Evolutionary conservation across 2,329 filamentous ascomycete species (phyloP), one percentile per base, ranked within the genome.

Genomic region (Trichoderma aggressivum): DNA sequence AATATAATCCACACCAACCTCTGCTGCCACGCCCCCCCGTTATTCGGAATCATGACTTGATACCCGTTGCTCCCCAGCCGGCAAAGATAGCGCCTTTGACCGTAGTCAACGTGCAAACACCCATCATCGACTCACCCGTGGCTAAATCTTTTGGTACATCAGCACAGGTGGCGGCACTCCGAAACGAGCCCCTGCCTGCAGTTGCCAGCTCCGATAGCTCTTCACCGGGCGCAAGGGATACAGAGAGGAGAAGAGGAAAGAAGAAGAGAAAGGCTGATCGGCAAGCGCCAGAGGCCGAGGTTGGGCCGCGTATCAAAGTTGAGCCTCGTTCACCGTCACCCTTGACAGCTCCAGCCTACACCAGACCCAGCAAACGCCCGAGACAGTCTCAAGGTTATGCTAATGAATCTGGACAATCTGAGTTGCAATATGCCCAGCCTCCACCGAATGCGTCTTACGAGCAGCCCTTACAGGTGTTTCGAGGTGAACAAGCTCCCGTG

Each of bases 51-150:
- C 91, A 94, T 78, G 90, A 94, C 39, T 88, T 90, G 64, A 90
- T 90, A 43, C 91, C 91, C 55, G 82, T 91, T 77, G 92, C 92
- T 65, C 92, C 93, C 30, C 92, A 93, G 77, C 92, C 93, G 67
- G 89, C 90, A 62, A 91, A 92, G 77, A 89, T 89, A 74, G 86
- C 91, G 79, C 83, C 86, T 74, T 78, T 91, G 81, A 83, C 87
- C 75, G 81, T 83, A 78, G 80, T 83, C 80, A 73, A 84, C 81
- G 78, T 78, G 81, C 24, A 82, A 26, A 71, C 62, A 7, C 66
- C 68, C 2, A 8, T 34, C 18, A 8, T 65, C 14, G 58, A 58
- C 21, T 60, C 58, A 21, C 59, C 47, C 32, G 21, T 62, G 12
- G 43, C 61, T 14, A 60, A 72, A 11, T 63, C 66, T n/a, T 59